A percentile compares a stretch with the other conserved stretches of the same genome.
phyloP scores from a whole-genome alignment of 2,329 filamentous ascomycete species.

The Cordyceps farinosa region DNA sequence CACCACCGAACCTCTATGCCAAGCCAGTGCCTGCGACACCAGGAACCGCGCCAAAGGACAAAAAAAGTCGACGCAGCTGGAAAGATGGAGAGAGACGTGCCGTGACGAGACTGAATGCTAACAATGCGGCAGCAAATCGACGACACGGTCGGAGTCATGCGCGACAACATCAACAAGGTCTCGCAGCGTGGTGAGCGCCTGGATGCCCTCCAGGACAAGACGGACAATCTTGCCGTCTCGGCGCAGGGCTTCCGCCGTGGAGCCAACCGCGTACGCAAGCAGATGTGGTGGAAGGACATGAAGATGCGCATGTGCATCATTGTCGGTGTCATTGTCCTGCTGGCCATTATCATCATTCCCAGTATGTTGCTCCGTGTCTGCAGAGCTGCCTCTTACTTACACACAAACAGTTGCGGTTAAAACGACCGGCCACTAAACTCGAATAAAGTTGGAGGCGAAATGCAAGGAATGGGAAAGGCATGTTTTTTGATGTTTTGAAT shows the following conservation, averaged over 20 bases:
- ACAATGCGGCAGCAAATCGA: constrained; percentile 77
- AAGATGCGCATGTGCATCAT: constrained; percentile 99
- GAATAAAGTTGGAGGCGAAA: not conserved
- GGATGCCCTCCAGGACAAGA: constrained; percentile 89
- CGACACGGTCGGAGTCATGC: constrained; percentile 91
- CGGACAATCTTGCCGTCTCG: constrained; percentile 85
- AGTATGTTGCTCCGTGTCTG: not conserved
- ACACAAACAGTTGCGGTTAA: constrained; percentile 20
- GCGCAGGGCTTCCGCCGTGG: constrained; percentile 94
- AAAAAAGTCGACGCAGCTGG: not conserved
- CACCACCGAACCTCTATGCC: not conserved
- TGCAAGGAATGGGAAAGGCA: not conserved
- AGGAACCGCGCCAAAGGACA: not conserved
- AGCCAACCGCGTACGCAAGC: constrained; percentile 91
- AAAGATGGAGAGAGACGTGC: not conserved
- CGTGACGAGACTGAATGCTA: constrained; percentile 19
- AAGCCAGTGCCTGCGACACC: not conserved
- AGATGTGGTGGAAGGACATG: constrained; percentile 99
- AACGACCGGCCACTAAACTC: constrained; percentile 3
- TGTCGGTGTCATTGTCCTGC: constrained; percentile 82
- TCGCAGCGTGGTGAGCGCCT: constrained; percentile 87
- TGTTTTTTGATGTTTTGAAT: constrained; percentile 13
- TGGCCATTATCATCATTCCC: constrained; percentile 92
- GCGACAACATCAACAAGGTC: constrained; percentile 95
- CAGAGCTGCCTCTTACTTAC: not conserved